phyloP scores from a whole-genome alignment of 306 rosid genomes.

The Inga laurina region DNA sequence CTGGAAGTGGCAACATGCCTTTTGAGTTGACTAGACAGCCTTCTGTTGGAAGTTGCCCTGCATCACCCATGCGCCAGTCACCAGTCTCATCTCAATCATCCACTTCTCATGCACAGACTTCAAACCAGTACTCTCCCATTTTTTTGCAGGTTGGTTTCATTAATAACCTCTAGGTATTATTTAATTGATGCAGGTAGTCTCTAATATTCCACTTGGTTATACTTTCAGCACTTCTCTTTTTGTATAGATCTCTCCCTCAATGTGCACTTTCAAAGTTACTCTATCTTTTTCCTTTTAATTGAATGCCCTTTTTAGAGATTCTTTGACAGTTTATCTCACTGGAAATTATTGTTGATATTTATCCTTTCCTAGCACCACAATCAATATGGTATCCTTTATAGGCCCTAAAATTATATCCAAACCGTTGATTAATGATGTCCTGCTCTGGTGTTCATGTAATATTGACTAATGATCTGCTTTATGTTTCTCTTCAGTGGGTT shows the following conservation, averaged over 20 bases:
- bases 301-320: too few relatives aligned
- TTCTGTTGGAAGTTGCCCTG: constrained; percentile 56
- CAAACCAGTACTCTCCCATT: constrained; percentile 84
- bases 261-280: too few relatives aligned
- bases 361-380: too few relatives aligned
- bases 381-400: too few relatives aligned
- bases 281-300: too few relatives aligned
- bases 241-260: neutral
- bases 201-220: neutral
- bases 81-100: constrained; percentile 61
- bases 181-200: neutral
- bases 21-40: constrained; percentile 85
- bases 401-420: too few relatives aligned
- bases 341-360: too few relatives aligned
- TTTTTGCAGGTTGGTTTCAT: constrained; percentile 80
- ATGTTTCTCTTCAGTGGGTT: constrained; percentile 78
- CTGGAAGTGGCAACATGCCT: constrained; percentile 58
- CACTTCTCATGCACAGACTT: constrained; percentile 67
- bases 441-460: neutral
- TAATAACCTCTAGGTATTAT: constrained; percentile 14
- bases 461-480: constrained; percentile 30
- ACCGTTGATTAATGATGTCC: neutral
- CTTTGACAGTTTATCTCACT: too few relatives aligned
- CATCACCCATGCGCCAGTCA: constrained; percentile 79
- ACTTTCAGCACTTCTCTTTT: neutral